Conservation (phyloP, 371 early-diverging fungal species). For the Rhizomucor miehei region DNA sequence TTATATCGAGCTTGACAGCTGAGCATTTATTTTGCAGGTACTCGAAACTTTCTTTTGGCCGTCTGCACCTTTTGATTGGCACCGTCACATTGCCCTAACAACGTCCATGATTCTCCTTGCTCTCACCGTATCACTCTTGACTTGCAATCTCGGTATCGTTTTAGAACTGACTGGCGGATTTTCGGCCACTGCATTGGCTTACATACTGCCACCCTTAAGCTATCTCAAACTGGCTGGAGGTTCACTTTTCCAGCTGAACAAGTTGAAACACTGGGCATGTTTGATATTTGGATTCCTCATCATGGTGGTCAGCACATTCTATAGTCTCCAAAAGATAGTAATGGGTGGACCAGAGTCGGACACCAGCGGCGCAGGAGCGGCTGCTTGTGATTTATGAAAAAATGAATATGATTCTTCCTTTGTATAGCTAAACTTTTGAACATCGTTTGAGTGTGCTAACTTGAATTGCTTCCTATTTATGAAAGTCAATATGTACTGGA, state of each 20-base stretch:
- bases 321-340: conserved; percentile 36
- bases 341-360: conserved; percentile 3
- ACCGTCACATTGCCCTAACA: conserved; percentile 62
- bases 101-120: conserved; percentile 54
- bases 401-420: too few relatives aligned
- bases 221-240: conserved; percentile 64
- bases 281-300: conserved; percentile 63
- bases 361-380: not conserved
- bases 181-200: conserved; percentile 79
- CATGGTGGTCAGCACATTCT: conserved; percentile 66
- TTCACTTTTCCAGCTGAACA: conserved; percentile 44
- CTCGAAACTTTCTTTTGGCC: conserved; percentile 63
- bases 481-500: too few relatives aligned
- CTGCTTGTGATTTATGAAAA: conserved; percentile 9
- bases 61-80: conserved; percentile 40
- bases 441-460: too few relatives aligned
- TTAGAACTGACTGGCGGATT: conserved; percentile 78
- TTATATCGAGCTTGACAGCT: not conserved
- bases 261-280: conserved; percentile 60
- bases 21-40: conserved; percentile 31
- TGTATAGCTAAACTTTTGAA: too few relatives aligned
- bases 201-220: conserved; percentile 72
- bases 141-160: conserved; percentile 72
- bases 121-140: conserved; percentile 59
- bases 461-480: too few relatives aligned